phyloP scores from a whole-genome alignment of 352 stramenopile species.

The Phytophthora rubi region DNA sequence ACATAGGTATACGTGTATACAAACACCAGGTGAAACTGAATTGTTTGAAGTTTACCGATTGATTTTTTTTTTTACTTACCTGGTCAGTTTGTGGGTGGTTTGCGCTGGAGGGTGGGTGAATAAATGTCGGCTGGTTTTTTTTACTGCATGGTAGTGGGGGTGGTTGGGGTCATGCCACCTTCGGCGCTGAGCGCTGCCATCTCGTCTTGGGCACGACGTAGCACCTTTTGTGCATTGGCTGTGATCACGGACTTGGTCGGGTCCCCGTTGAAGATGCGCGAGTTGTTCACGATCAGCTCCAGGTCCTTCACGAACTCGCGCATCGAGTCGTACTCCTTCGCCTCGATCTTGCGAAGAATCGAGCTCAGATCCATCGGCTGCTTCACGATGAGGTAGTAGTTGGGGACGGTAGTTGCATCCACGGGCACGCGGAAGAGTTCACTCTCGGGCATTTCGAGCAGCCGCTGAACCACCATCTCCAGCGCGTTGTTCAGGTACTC shows the following conservation, averaged over 20 bases:
- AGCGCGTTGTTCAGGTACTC: constrained; percentile 74
- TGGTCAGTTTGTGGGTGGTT: not conserved
- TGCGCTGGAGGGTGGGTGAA: not conserved
- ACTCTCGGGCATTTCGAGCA: constrained; percentile 82
- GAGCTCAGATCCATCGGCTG: constrained; percentile 82
- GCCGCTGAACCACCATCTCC: constrained; percentile 63
- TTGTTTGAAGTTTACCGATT: not conserved
- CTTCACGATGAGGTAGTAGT: constrained; percentile 89
- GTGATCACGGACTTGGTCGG: constrained; percentile 75
- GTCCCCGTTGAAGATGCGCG: constrained; percentile 83
- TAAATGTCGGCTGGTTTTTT: not conserved
- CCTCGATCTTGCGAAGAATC: constrained; percentile 72
- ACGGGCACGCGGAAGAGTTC: constrained; percentile 77
- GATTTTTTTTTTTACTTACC: constrained; percentile 1
- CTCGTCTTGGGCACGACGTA: constrained; percentile 80
- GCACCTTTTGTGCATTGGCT: constrained; percentile 75
- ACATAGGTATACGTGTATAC: not conserved
- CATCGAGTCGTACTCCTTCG: constrained; percentile 81
- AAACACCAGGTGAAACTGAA: constrained; percentile 6
- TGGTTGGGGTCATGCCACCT: constrained; percentile 44
- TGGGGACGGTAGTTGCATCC: constrained; percentile 62
- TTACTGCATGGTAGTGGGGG: constrained; percentile 33
- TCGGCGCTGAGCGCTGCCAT: constrained; percentile 70
- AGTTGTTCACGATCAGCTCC: constrained; percentile 89
- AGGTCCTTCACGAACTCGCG: constrained; percentile 88